A percentile compares a stretch with the other conserved stretches of the same genome.
phyloP scores from a whole-genome alignment of 2,329 filamentous ascomycete genomes.

The Cyclaneusma minus region DNA sequence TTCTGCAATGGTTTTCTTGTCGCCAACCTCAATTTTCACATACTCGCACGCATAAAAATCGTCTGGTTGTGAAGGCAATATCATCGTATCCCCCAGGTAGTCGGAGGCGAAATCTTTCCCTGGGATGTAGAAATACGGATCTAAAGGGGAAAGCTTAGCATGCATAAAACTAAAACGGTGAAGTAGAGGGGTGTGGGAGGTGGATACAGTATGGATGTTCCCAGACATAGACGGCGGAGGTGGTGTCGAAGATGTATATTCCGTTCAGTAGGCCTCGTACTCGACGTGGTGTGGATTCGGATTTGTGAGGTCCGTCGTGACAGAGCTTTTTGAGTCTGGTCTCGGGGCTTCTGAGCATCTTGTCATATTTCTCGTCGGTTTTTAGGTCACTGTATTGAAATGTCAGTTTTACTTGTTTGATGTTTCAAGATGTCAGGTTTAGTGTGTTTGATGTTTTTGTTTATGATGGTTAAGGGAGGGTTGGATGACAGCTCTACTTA shows the following conservation, averaged over 20 bases:
- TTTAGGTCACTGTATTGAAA: too few species aligned
- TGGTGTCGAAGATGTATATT: constrained; percentile 20
- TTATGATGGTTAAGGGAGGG: too few species aligned
- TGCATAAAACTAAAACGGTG: not conserved
- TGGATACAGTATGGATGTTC: constrained; percentile 26
- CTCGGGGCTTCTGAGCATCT: too few species aligned
- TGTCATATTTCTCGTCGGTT: too few species aligned
- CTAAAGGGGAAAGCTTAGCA: constrained; percentile 2
- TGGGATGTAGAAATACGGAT: constrained; percentile 30
- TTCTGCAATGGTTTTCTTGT: constrained; percentile 22
- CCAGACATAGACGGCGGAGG: constrained; percentile 23
- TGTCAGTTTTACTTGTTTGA: too few species aligned
- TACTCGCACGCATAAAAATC: constrained; percentile 18
- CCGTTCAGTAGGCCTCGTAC: constrained; percentile 12
- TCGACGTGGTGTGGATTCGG: constrained; percentile 13
- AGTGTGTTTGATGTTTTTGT: too few species aligned
- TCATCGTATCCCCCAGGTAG: too few species aligned
- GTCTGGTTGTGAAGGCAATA: too few species aligned
- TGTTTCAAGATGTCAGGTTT: too few species aligned
- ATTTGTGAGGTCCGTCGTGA: constrained; percentile 12
- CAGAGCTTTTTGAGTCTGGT: constrained; percentile 7
- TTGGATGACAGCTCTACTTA: too few species aligned
- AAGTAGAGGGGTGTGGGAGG: constrained; percentile 1
- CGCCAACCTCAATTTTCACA: constrained; percentile 20
- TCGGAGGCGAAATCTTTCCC: constrained; percentile 1